Base-by-base conservation (phyloP, 2,329 filamentous ascomycete species). In the Pseudogymnoascus sp. region DNA sequence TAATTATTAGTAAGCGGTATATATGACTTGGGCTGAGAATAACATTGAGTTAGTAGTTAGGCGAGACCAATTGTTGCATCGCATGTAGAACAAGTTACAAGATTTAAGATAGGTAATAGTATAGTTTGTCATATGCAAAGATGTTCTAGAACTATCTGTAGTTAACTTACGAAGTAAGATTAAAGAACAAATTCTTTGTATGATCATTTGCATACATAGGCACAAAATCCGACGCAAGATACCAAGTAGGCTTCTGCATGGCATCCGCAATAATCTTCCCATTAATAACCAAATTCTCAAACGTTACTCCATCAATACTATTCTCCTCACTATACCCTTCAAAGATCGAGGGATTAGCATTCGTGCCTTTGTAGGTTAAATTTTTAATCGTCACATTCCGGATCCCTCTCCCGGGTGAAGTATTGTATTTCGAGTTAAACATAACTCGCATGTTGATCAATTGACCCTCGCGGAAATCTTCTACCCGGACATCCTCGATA, bases 391-490 rank as follows among this genome's bases (percentile, higher is more conserved):
- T 41, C 38, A 41, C 16, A 19, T 41, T 41, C 38, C 63, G 64
- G n/a, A 76, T 71, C 0, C 67, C 71, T 1, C 70, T 62, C 0
- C 75, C 73, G 0, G 75, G 72, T 0, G 74, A 70, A 0, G 71
- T 74, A 24, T 70, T 77, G 66, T 70, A 76, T 67, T 67, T 74
- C 4, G 65, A 53, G 60, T 75, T 75, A 35, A 72, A 66, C 71
- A 75, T 74, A 14, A 75, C 70, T 0, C 75, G 70, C 5, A 77
- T 63, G 40, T 74, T 74, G 26, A 76, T 31, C 12, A 77, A 65
- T 61, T 74, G 72, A 1, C 75, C 75, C 5, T 65, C 56, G 1
- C 68, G 68, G 37, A 74, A 71, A 35, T 70, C 66, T 61, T 76
- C 75, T 1, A 76, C 69, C 0, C 73, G 67, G 12, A 76, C 62